Conservation (phyloP, 2,329 filamentous ascomycete species). For the Cyphellophora attinorum region DNA sequence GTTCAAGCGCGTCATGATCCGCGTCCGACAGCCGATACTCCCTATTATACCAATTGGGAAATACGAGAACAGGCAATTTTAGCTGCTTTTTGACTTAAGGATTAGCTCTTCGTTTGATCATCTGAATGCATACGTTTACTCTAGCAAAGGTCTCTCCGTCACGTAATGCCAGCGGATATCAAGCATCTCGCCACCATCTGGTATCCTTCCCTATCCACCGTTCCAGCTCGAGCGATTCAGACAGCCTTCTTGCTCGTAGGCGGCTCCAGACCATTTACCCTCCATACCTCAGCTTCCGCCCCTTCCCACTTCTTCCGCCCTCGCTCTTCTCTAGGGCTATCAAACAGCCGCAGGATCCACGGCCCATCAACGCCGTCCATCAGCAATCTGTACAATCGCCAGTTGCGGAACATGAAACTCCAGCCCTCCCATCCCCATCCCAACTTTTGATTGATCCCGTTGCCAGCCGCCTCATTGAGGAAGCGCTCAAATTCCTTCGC, state of each 20-base stretch:
- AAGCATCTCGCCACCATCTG: no score
- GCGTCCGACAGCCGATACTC: no score
- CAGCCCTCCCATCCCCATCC: constrained; percentile 16
- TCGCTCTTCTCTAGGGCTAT: constrained; percentile 18
- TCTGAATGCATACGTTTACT: no score
- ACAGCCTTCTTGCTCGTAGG: not conserved
- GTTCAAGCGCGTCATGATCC: no score
- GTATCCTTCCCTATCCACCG: no score
- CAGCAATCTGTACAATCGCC: constrained; percentile 23
- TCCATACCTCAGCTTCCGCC: constrained; percentile 20
- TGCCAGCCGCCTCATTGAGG: constrained; percentile 23
- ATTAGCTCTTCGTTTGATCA: no score
- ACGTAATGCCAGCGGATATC: no score
- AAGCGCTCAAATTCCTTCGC: constrained; percentile 1
- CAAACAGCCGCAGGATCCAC: constrained; percentile 26
- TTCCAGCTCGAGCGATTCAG: no score
- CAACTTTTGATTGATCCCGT: constrained; percentile 21
- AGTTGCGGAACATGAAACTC: constrained; percentile 12
- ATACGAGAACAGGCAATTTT: no score
- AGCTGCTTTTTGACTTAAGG: no score
- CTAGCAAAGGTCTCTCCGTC: no score
- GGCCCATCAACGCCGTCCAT: constrained; percentile 25
- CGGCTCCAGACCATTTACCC: constrained; percentile 8
- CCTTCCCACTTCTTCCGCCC: constrained; percentile 22
- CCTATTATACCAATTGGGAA: no score